phyloP scores from a whole-genome alignment of 805 yeast species.

The Zygotorulaspora florentina region DNA sequence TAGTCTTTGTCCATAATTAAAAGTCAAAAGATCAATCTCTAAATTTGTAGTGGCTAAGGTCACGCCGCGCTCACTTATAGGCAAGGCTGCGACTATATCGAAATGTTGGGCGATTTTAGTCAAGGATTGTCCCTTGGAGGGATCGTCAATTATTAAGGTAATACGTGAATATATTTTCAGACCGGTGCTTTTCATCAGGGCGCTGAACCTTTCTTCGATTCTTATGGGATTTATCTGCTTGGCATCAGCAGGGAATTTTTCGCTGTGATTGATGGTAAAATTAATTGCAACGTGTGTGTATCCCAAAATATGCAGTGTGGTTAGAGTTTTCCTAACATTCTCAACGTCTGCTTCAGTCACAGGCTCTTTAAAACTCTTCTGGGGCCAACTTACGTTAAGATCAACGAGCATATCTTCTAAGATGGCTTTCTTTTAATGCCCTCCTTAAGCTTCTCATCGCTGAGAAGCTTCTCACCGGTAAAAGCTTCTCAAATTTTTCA shows the following conservation, averaged over 20 bases:
- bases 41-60: constrained; percentile 68
- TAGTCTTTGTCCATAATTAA: constrained; percentile 59
- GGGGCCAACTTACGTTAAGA: constrained; percentile 73
- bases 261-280: constrained; percentile 48
- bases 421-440: not conserved
- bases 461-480: not conserved
- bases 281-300: constrained; percentile 77
- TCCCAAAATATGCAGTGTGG: constrained; percentile 56
- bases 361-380: constrained; percentile 40
- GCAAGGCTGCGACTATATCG: constrained; percentile 80
- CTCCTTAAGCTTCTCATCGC: not conserved
- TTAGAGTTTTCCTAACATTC: constrained; percentile 46
- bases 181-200: constrained; percentile 34
- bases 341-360: constrained; percentile 43
- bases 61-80: constrained; percentile 73
- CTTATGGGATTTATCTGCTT: constrained; percentile 44
- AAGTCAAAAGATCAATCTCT: constrained; percentile 77
- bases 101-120: constrained; percentile 41
- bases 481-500: not conserved
- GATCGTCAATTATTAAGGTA: constrained; percentile 73
- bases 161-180: constrained; percentile 61
- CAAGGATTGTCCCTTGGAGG: constrained; percentile 61
- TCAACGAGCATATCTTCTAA: constrained; percentile 48
- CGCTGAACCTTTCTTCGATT: constrained; percentile 26
- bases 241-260: constrained; percentile 47